Base-by-base conservation (phyloP, 1,139 yeast genomes). In the Kodamaea anthophila region DNA sequence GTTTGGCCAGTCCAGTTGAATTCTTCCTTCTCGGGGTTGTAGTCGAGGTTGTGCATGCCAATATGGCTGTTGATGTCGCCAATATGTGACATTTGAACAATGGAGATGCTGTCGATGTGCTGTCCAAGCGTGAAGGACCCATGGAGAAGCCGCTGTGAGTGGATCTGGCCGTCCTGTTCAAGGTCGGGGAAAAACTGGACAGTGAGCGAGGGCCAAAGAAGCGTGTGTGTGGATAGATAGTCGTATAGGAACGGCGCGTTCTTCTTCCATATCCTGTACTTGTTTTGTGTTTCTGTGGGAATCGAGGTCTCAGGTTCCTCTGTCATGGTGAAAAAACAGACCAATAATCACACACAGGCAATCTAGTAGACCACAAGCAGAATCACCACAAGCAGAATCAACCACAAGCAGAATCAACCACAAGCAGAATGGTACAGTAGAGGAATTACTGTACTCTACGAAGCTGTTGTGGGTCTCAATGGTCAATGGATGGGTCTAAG, bases 181-280 rank as follows among this genome's bases (percentile, higher is more conserved):
- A 38, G 15, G 40, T 73, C 79, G 1, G 79, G 79, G 33, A 74
- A 65, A 58, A 74, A 73, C 40, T 69, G 74, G 2, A 70, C 65
- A 3, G 74, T 54, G 26, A 72, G 47, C 1, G 76, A 68, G 2
- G 80, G 80, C 80, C 80, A 74, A 19, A 69, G 41, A 10, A 71
- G 49, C 2, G 77, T 52, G 24, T 63, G 56, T 4, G 80, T 74
- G 21, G 63, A 60, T 9, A 74, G 38, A 38, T 68, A 71, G 38
- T 67, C 73, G 44, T 74, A 74, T 11, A 72, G 47, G 30, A 60
- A 58, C 1, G 77, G 77, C 1, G 74, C 47, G 41, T 74, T 73
- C 42, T 73, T 74, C 57, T 73, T 73, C 78, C 78, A 74, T 12
- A 59, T 49, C 21, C 69, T 49, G 44, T 71, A 71, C 12, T 60